Conservation (phyloP, 208 protist species). For the Leishmania turanica region DNA sequence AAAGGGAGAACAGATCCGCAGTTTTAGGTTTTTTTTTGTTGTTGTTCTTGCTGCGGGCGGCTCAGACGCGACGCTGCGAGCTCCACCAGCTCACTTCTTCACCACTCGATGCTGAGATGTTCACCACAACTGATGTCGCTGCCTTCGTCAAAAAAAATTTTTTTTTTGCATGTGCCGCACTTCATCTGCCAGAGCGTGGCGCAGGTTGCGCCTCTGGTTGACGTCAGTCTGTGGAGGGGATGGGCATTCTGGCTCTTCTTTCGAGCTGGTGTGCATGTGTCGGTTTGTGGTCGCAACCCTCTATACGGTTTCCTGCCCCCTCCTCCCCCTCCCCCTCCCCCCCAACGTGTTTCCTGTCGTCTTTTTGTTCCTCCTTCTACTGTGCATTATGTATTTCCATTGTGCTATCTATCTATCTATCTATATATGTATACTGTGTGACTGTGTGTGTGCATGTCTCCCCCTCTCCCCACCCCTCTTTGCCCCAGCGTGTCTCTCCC, state of each 20-base stretch:
- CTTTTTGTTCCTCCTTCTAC: neutral
- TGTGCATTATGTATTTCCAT: neutral
- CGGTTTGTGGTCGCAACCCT: neutral
- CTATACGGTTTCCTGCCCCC: neutral
- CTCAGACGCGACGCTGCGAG: neutral
- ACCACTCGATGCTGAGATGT: neutral
- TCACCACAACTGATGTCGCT: constrained; percentile 6
- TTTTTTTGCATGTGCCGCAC: neutral
- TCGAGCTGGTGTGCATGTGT: neutral
- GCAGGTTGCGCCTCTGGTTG: neutral
- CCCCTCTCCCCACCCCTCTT: neutral
- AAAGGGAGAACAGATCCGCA: neutral
- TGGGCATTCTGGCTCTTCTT: neutral
- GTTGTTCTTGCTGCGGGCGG: too few relatives aligned
- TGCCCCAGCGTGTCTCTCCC: neutral
- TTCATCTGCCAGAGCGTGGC: constrained; percentile 10
- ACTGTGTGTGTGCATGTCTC: neutral
- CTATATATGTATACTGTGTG: neutral
- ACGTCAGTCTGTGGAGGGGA: constrained; percentile 3
- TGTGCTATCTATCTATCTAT: neutral
- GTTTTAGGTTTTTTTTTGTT: too few relatives aligned
- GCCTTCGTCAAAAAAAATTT: neutral
- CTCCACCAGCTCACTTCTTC: neutral
- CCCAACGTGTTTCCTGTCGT: neutral
- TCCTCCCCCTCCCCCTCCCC: neutral